Percentiles rank a stretch among this genome's conserved stretches.
phyloP scores from a whole-genome alignment of 1,284 basidiomycete genomes.

The Neolentinus lepideus region DNA sequence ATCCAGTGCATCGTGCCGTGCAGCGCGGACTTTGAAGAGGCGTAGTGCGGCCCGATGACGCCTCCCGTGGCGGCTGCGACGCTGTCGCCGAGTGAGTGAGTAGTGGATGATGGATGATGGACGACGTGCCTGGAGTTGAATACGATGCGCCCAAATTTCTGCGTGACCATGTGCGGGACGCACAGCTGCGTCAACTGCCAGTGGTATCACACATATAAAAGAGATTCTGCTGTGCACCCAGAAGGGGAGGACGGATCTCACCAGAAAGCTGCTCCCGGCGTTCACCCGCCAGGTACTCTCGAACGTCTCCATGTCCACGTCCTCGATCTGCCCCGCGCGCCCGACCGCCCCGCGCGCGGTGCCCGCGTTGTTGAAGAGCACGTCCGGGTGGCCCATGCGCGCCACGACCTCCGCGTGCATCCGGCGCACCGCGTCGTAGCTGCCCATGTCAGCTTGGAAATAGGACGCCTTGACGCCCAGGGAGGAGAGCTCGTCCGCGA shows the following conservation, averaged over 20 bases:
- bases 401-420: no score
- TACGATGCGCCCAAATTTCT: conserved; percentile 42
- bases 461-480: no score
- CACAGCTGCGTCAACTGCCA: no score
- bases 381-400: conserved; percentile 39
- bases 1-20: conserved; percentile 48
- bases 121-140: conserved; percentile 46
- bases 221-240: no score
- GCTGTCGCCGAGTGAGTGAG: no score
- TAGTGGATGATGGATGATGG: no score
- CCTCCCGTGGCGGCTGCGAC: no score
- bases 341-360: no score
- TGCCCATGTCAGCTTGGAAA: conserved; percentile 40
- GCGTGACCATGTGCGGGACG: conserved; percentile 40
- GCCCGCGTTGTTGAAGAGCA: conserved; percentile 47
- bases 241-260: no score
- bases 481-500: conserved; percentile 32
- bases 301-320: no score
- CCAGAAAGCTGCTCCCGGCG: conserved; percentile 38
- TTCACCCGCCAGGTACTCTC: no score
- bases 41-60: conserved; percentile 50
- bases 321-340: conserved; percentile 39
- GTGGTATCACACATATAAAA: no score
- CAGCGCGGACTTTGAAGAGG: conserved; percentile 50
- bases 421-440: conserved; percentile 38